Percentiles rank a stretch among this genome's conserved stretches.
Evolutionary conservation across 129 eudicot species (phyloP).

Genomic region (Erigeron canadensis): DNA sequence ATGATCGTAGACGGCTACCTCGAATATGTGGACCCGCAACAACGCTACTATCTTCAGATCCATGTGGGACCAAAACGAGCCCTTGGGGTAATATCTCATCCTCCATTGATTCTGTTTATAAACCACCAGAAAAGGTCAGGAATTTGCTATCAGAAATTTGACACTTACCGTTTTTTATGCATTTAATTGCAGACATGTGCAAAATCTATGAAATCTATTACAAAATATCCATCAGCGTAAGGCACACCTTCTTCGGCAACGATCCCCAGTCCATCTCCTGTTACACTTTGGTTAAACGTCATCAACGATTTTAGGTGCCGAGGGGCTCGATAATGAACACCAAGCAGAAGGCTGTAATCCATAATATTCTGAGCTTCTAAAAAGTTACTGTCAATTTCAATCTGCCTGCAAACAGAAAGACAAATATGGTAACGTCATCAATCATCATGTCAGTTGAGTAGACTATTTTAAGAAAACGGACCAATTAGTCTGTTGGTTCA

Average conservation of each 20-base stretch:
- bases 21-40: constrained; percentile 91
- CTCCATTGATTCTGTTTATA: constrained; percentile 57
- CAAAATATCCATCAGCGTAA: neutral
- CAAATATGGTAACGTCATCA: neutral
- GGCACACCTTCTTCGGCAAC: constrained; percentile 88
- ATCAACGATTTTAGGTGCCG: constrained; percentile 71
- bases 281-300: constrained; percentile 50
- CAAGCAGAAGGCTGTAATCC: constrained; percentile 95
- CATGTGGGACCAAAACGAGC: constrained; percentile 88
- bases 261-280: constrained; percentile 68
- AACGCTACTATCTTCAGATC: constrained; percentile 64
- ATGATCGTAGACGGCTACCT: constrained; percentile 81
- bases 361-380: constrained; percentile 86
- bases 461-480: no score
- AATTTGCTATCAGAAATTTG: neutral
- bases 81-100: constrained; percentile 93
- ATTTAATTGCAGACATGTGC: constrained; percentile 9
- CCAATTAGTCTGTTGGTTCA: no score
- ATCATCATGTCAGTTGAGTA: no score
- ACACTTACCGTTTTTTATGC: neutral
- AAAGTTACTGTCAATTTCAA: constrained; percentile 87
- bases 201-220: neutral
- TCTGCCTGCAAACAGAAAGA: constrained; percentile 62
- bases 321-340: constrained; percentile 98
- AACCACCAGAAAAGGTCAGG: constrained; percentile 16